phyloP scores from a whole-genome alignment of 345 rosid genomes.

The Xanthoceras sorbifolium region DNA sequence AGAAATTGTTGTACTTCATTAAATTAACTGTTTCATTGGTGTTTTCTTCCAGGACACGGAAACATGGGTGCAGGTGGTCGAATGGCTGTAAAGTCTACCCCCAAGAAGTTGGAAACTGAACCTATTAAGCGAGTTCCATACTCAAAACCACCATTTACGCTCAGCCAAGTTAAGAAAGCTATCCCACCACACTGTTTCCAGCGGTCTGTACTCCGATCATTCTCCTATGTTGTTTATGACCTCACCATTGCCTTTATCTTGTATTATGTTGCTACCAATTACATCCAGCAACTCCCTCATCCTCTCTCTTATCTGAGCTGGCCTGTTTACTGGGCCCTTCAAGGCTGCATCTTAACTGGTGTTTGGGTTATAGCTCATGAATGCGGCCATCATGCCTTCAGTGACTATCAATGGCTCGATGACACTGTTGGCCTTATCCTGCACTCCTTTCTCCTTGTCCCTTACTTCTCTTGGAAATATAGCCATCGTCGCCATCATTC shows the following conservation, averaged over 20 bases:
- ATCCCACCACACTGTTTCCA: constrained; percentile 89
- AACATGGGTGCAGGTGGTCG: constrained; percentile 90
- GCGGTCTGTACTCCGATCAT: constrained; percentile 77
- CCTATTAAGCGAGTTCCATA: constrained; percentile 56
- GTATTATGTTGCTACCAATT: constrained; percentile 56
- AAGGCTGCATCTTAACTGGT: constrained; percentile 76
- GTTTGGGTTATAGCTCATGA: constrained; percentile 94
- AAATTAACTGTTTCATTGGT: background rate
- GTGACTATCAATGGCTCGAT: constrained; percentile 87
- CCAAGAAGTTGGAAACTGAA: constrained; percentile 37
- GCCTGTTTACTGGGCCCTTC: constrained; percentile 80
- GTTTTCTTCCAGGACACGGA: constrained; percentile 30
- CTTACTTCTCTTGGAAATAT: constrained; percentile 91
- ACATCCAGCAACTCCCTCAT: constrained; percentile 55
- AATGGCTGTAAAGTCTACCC: constrained; percentile 47
- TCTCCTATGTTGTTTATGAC: constrained; percentile 67
- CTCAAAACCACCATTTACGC: constrained; percentile 70
- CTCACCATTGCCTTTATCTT: constrained; percentile 54
- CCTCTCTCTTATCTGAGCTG: constrained; percentile 67
- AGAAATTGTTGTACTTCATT: background rate
- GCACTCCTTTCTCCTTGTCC: constrained; percentile 82
- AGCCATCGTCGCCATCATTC: constrained; percentile 98
- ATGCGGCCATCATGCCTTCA: constrained; percentile 97
- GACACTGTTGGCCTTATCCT: constrained; percentile 79
- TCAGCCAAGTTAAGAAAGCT: constrained; percentile 71